phyloP scores from a whole-genome alignment of 768 basidiomycete species.

The Agrocybe pediades region DNA sequence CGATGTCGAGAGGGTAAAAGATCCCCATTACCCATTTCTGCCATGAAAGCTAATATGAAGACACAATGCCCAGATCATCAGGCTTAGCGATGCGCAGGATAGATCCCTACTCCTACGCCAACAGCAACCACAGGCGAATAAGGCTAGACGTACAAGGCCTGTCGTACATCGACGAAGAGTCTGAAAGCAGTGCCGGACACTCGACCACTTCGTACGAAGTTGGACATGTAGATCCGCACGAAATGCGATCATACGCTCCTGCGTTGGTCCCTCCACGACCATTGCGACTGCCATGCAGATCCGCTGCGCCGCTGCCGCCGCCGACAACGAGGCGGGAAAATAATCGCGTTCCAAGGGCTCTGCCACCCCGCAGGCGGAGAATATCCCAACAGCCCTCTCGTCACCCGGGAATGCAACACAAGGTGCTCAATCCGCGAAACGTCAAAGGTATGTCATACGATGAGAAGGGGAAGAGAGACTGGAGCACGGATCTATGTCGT shows the following conservation, averaged over 20 bases:
- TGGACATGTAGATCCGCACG: neutral
- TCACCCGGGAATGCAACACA: constrained; percentile 5
- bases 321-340: neutral
- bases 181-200: neutral
- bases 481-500: constrained; percentile 19
- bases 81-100: neutral
- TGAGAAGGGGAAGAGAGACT: constrained; percentile 16
- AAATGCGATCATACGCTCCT: neutral
- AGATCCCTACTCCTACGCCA: neutral
- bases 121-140: neutral
- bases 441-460: constrained; percentile 10
- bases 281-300: neutral
- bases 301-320: neutral
- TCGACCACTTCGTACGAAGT: neutral
- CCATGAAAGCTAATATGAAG: too few relatives aligned
- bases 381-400: constrained; percentile 9
- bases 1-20: too few relatives aligned
- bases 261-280: neutral
- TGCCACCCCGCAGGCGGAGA: neutral
- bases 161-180: constrained; percentile 10
- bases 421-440: constrained; percentile 11
- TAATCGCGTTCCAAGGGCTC: neutral
- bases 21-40: too few relatives aligned
- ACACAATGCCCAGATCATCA: neutral
- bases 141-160: constrained; percentile 9